A percentile compares a stretch with the other conserved stretches of the same genome.
Conservation (phyloP, 192 early-diverging fungal genomes). For the Funneliformis mosseae region DNA sequence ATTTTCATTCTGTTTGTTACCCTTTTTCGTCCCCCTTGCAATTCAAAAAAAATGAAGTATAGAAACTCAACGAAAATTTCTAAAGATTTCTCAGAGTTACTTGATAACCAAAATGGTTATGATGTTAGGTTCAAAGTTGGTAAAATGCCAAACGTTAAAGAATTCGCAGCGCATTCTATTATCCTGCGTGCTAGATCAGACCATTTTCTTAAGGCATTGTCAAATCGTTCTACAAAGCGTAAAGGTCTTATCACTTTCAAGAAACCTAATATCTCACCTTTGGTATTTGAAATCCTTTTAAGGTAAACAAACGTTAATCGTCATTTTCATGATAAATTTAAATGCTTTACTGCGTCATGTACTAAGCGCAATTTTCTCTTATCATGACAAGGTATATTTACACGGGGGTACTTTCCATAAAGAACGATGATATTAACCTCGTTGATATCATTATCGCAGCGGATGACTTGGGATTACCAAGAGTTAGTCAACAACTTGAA, state of each 20-base stretch:
- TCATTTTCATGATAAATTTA: neutral
- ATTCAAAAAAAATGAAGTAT: no score
- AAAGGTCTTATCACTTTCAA: neutral
- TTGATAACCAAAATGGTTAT: no score
- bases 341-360: neutral
- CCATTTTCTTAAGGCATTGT: constrained; percentile 11
- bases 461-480: neutral
- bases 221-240: neutral
- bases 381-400: constrained; percentile 1
- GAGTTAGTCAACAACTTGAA: neutral
- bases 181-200: neutral
- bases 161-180: constrained; percentile 5
- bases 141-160: neutral
- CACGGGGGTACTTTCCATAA: neutral
- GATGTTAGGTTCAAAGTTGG: no score
- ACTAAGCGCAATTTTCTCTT: neutral
- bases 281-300: constrained; percentile 3
- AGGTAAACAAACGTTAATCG: constrained; percentile 1
- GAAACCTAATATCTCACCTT: constrained; percentile 20
- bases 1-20: no score
- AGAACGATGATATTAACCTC: neutral
- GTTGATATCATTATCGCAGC: constrained; percentile 4
- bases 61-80: no score
- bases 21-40: no score
- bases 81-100: no score